phyloP scores from a whole-genome alignment of 2,329 filamentous ascomycete species.

The Macroventuria anomochaeta region DNA sequence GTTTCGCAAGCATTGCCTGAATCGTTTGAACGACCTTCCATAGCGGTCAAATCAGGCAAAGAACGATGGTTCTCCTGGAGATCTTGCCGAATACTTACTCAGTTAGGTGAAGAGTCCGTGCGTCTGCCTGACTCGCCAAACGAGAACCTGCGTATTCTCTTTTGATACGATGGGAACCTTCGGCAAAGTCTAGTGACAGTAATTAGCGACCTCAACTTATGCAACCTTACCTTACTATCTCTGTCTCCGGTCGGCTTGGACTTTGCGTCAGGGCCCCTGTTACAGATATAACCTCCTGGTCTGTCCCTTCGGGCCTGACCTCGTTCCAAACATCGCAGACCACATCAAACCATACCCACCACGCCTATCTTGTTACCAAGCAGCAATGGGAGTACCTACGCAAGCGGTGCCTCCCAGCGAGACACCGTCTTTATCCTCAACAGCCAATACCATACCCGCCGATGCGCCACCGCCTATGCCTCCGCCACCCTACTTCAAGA shows the following conservation, averaged over 20 bases:
- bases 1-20: slow-evolving; percentile 5
- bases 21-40: background rate
- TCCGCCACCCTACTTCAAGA: slow-evolving; percentile 29
- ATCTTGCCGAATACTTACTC: no score
- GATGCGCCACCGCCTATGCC: slow-evolving; percentile 21
- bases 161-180: background rate
- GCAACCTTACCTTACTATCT: no score
- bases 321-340: background rate
- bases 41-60: background rate
- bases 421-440: background rate
- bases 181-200: background rate
- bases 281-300: background rate
- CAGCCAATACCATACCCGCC: background rate
- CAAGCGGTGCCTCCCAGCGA: background rate
- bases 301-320: background rate
- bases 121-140: slow-evolving; percentile 6
- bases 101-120: background rate
- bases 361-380: background rate
- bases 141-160: slow-evolving; percentile 9
- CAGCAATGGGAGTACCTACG: background rate
- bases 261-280: background rate
- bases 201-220: no score
- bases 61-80: background rate
- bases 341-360: background rate
- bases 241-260: background rate